Conservation (phyloP, 2,329 filamentous ascomycete genomes). For the Ilyonectria sp. region DNA sequence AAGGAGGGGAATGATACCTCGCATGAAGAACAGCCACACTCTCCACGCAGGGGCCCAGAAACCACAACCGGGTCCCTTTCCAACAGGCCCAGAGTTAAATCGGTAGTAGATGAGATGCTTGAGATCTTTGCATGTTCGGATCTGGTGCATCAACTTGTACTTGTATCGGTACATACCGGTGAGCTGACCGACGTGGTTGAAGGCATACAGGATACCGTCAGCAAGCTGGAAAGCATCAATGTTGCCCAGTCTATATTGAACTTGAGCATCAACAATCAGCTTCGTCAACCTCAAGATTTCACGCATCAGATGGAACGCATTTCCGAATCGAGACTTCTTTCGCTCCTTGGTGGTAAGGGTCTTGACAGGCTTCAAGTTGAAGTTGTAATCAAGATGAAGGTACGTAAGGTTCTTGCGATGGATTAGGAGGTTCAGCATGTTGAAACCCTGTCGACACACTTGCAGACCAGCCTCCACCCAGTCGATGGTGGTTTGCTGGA, state of each 20-base stretch:
- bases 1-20: slow-evolving; percentile 95
- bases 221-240: slow-evolving; percentile 99
- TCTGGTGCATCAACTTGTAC: slow-evolving; percentile 99
- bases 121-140: slow-evolving; percentile 97
- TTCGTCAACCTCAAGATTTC: slow-evolving; percentile 97
- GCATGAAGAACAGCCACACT: slow-evolving; percentile 99
- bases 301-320: slow-evolving; percentile 98
- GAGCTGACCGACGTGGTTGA: slow-evolving; percentile 98
- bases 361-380: slow-evolving; percentile 99
- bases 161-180: slow-evolving; percentile 99
- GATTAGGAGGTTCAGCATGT: slow-evolving; percentile 98
- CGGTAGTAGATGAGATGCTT: slow-evolving; percentile 99
- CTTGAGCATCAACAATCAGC: slow-evolving; percentile 97
- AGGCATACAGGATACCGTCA: slow-evolving; percentile 98
- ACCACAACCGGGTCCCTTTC: slow-evolving; percentile 96
- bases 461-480: slow-evolving; percentile 99
- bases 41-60: slow-evolving; percentile 99
- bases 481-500: slow-evolving; percentile 99
- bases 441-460: slow-evolving; percentile 98
- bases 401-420: slow-evolving; percentile 99
- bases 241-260: slow-evolving; percentile 96
- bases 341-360: slow-evolving; percentile 98
- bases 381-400: slow-evolving; percentile 98
- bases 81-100: slow-evolving; percentile 96
- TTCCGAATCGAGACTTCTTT: slow-evolving; percentile 99